Base-by-base conservation (phyloP, 805 yeast genomes). In the Metschnikowia gruessii region DNA sequence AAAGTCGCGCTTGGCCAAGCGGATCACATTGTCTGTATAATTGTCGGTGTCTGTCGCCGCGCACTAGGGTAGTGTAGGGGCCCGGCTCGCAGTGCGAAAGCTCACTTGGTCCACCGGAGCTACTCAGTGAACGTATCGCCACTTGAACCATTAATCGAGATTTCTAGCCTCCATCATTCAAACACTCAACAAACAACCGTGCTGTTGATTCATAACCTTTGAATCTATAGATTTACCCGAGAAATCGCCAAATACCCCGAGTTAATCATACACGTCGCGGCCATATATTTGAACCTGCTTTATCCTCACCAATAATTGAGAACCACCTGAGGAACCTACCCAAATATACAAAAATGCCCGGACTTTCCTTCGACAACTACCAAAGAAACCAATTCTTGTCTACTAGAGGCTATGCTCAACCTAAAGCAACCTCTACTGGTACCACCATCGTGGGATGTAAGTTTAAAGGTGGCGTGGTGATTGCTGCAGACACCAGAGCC, bases 401-500 rank as follows among this genome's bases (percentile, higher is more conserved):
- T 15, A 72, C 84, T 18, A 76, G 81, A 54, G 96, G 97, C 11
- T 80, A 77, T 59, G 80, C 83, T 3, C 72, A 81, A 30, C 97
- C 98, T 44, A 84, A 76, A 53, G 95, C 96, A 31, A 94, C 99
- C 1, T 89, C 97, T 18, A 94, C 99, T 1, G 99, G 99, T 74
- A 94, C 99, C n/a, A 94, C 99, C 0, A 94, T 94, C 72, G 99
- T 94, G 19, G 99, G 99, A 42, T 87, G 95, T 64, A 87, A 85
- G 62, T 92, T 86, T 68, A 74, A 87, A 44, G 92, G 89, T 51
- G 99, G 99, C 58, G 99, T 92, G 24, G 89, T 94, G 54, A 89
- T 94, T 68, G 98, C 99, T 11, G 99, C 99, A 9, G 99, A 94
- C 74, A 94, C 99, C 17, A 84, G 99, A 70, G 97, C 99, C 46